These are phyloP conservation scores for Botryotinia convoluta DNA, from an alignment of 2,329 filamentous ascomycete species.

Conservation along the genomic window DNA sequence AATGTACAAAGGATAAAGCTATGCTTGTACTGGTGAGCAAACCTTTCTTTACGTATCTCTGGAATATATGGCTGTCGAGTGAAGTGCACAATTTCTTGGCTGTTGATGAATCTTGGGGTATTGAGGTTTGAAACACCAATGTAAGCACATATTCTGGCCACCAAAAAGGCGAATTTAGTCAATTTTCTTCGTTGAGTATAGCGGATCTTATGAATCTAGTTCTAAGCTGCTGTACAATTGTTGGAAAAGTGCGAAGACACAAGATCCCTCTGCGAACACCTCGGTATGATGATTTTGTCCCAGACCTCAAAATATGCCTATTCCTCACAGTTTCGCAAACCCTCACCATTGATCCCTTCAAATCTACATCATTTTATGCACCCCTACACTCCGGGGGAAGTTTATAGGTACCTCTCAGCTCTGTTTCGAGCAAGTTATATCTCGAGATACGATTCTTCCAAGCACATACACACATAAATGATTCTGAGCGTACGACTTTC, in stretches of 20 bases:
- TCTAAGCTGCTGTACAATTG: background rate
- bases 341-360: too few relatives aligned
- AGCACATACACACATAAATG: too few relatives aligned
- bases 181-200: background rate
- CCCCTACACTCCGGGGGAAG: rapidly evolving
- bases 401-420: background rate
- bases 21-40: background rate
- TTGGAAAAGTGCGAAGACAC: background rate
- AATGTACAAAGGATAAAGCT: background rate
- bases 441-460: background rate
- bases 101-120: background rate
- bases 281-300: background rate
- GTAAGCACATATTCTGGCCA: background rate
- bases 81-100: background rate
- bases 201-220: background rate
- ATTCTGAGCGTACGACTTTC: too few relatives aligned
- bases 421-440: background rate
- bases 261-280: background rate
- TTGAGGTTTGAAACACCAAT: background rate
- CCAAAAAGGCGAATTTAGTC: background rate
- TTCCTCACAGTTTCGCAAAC: background rate
- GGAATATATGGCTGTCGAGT: background rate
- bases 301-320: background rate
- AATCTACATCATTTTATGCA: background rate
- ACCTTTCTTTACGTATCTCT: background rate